Base-by-base conservation (phyloP, 768 basidiomycete genomes). In the Clathrus columnatus region DNA sequence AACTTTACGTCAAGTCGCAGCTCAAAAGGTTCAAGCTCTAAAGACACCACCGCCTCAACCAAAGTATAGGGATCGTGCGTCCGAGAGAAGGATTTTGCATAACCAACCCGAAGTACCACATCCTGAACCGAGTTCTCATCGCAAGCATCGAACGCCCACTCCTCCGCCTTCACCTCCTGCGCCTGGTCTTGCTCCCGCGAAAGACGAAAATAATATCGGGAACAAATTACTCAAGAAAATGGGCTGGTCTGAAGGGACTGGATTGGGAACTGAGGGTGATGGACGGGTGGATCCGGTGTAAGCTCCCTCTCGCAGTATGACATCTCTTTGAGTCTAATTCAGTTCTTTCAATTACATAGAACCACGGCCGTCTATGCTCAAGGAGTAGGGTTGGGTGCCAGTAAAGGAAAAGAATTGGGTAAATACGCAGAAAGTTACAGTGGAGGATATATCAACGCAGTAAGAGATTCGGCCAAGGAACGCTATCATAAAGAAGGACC, bases 181-280 rank as follows among this genome's bases (percentile, higher is more conserved):
- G 7, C 76, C 80, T 5, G 74, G 81, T 2, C 62, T 84, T 3
- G 82, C 85, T 61, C 88, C 84, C 5, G 88, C 81, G 5, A 73
- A 89, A 65, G 93, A 97, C 62, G 81, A 84, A 49, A 83, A 63
- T 42, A 98, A 98, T 62, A 80, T 91, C 10, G 96, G 96, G 5
- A 94, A 94, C 65, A 93, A 91, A 64, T 67, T 99, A 56, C 68
- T 98, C 59, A 91, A 91, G 68, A 94, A 95, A 82, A 97, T 98
- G 94, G 96, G 95, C 0, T 98, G 94, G 94, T 88, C 78, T 59
- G 87, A 87, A 63, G 94, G 94, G 5, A 83, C 79, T 16, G 94
- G 95, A 1, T 70, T 98, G 41, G 95, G 95, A 0, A 77, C 81
- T 6, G 77, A 77, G 47, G 87, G 87, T 4, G 87, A 90, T 51